phyloP scores from a whole-genome alignment of 2,329 filamentous ascomycete genomes.

The Chaetomiaceae sp. region DNA sequence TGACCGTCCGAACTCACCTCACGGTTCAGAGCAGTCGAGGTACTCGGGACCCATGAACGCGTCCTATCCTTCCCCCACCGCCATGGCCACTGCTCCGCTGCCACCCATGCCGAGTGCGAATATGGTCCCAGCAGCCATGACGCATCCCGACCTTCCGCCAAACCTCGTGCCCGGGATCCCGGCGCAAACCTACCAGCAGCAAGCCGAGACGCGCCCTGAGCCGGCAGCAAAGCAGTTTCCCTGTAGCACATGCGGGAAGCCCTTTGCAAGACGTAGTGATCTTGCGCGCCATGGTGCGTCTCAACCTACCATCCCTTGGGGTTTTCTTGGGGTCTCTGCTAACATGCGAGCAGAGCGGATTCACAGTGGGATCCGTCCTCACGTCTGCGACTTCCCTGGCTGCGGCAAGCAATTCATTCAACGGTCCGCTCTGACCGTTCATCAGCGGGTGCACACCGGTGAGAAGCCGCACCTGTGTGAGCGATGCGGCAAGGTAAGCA shows the following conservation, averaged over 20 bases:
- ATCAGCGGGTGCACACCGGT: slow-evolving; percentile 91
- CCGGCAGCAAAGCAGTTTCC: slow-evolving; percentile 67
- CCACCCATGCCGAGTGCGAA: slow-evolving; percentile 33
- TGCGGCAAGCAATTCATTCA: slow-evolving; percentile 98
- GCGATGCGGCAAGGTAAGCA: slow-evolving; percentile 82
- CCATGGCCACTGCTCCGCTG: slow-evolving; percentile 44
- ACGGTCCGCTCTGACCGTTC: slow-evolving; percentile 89
- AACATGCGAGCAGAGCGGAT: slow-evolving; percentile 68
- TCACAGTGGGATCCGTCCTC: slow-evolving; percentile 84
- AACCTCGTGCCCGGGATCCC: slow-evolving; percentile 31
- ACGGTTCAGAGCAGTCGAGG: slow-evolving; percentile 56
- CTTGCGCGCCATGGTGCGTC: slow-evolving; percentile 85
- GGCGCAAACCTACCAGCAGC: slow-evolving; percentile 30
- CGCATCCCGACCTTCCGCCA: slow-evolving; percentile 39
- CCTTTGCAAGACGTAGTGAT: slow-evolving; percentile 90
- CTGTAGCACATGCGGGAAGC: slow-evolving; percentile 85
- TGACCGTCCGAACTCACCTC: slow-evolving; percentile 54
- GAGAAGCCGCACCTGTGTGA: slow-evolving; percentile 99
- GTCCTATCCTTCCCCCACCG: slow-evolving; percentile 50
- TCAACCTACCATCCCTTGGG: not conserved
- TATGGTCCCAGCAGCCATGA: slow-evolving; percentile 39
- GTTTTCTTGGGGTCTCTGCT: slow-evolving; percentile 27
- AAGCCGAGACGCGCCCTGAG: slow-evolving; percentile 13
- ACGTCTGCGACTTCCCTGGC: slow-evolving; percentile 82
- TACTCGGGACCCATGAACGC: slow-evolving; percentile 46